Base-by-base conservation (phyloP, 345 rosid genomes). In the Citrus unshiu region DNA sequence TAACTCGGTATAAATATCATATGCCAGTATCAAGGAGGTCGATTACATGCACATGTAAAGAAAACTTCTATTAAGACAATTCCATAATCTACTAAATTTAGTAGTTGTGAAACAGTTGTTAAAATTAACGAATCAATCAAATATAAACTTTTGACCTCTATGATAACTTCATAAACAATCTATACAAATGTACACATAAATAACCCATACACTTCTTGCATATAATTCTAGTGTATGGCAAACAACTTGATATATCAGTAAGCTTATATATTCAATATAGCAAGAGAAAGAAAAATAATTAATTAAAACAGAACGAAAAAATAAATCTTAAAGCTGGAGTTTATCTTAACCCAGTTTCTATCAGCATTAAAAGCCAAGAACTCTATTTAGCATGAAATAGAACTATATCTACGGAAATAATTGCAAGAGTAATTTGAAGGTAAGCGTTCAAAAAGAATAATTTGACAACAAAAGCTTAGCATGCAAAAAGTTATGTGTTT, bases 331-430 rank as follows among this genome's bases (percentile, higher is more conserved):
- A 18, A n/a, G 5, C 49, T 34, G 12, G 12, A 43, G 21, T 43
- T 10, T 32, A 27, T 4, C 73, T 72, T 56, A 34, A 29, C 12
- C 64, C 21, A 56, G 4, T 21, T 56, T 54, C 12, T 19, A 21
- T 22, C 39, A 54, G 64, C 75, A 56, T 56, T 30, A 34, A 43
- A 56, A 72, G 63, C 39, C 8, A 39, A 60, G 39, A 16, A 73
- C 66, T 25, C 21, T 9, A 4, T 24, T 37, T 32, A 95, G 95
- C 37, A 93, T 85, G 87, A 59, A 30, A 74, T 32, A 68, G 27
- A 35, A 54, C 69, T 43, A 74, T 61, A 74, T 62, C 59, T 30
- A 40, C 70, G 25, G 8, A 25, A 56, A 32, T 7, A 46, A 16
- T 49, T 13, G 24, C 27, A 32, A 32, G 22, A 58, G 24, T 2